Evolutionary conservation across 495 filamentous ascomycete genomes (phyloP).

Genomic region (Daldinia concentrica): DNA sequence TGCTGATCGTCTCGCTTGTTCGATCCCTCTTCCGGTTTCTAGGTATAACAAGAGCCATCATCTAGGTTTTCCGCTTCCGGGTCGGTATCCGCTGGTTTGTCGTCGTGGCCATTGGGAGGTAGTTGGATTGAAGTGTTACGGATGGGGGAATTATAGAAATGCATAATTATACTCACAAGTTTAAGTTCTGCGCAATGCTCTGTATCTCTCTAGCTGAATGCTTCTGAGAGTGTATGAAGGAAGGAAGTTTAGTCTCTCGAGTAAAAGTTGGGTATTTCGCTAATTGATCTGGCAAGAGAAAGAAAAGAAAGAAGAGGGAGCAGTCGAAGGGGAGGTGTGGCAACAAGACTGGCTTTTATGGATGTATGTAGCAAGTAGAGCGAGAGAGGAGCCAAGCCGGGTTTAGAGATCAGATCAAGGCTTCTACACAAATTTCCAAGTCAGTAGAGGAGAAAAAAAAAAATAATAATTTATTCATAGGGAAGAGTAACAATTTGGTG

Average conservation of each 20-base stretch:
- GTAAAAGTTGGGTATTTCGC: conserved; percentile 44
- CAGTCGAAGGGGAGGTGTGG: conserved; percentile 42
- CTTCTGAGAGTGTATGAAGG: conserved; percentile 30
- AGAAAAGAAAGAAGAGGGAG: conserved; percentile 37
- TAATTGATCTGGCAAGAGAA: conserved; percentile 45
- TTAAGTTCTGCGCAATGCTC: conserved; percentile 13
- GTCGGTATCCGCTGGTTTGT: conserved; percentile 21
- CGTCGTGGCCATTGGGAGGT: conserved; percentile 6
- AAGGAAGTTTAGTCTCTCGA: conserved; percentile 28
- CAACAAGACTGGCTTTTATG: conserved; percentile 45
- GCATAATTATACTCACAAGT: conserved; percentile 33
- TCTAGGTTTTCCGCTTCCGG: conserved; percentile 27
- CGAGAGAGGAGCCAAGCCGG: conserved; percentile 37
- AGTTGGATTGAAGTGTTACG: conserved; percentile 9
- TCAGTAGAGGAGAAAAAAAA: conserved; percentile 32
- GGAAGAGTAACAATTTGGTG: conserved; percentile 32
- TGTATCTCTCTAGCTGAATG: conserved; percentile 14
- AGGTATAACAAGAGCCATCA: conserved; percentile 14
- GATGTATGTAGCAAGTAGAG: conserved; percentile 27
- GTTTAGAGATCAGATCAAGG: conserved; percentile 30
- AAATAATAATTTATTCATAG: conserved; percentile 34
- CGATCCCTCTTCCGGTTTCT: conserved; percentile 27
- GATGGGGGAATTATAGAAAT: conserved; percentile 19
- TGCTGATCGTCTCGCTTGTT: conserved; percentile 24
- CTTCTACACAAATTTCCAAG: conserved; percentile 30